phyloP scores from a whole-genome alignment of 1,284 basidiomycete species.

The Golubevia pallescens region DNA sequence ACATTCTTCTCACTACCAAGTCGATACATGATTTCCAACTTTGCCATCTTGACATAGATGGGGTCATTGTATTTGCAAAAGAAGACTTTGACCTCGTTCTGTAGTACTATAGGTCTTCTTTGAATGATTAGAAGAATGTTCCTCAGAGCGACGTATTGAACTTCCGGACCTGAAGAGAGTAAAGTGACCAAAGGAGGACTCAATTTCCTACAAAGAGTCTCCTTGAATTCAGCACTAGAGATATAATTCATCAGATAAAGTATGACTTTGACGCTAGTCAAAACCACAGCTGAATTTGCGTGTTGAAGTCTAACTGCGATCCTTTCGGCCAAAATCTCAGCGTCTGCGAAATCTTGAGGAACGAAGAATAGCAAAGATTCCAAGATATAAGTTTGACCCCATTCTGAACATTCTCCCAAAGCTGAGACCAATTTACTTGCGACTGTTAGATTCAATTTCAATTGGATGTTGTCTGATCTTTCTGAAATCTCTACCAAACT shows the following conservation, averaged over 20 bases:
- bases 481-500: conserved; percentile 90
- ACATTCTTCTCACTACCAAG: conserved; percentile 89
- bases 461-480: conserved; percentile 80
- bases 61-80: conserved; percentile 99
- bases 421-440: conserved; percentile 84
- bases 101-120: conserved; percentile 85
- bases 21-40: conserved; percentile 98
- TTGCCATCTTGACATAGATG: conserved; percentile 97
- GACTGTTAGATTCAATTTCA: conserved; percentile 80
- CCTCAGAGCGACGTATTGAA: conserved; percentile 95
- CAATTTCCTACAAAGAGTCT: conserved; percentile 93
- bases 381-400: conserved; percentile 98
- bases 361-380: conserved; percentile 92
- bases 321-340: conserved; percentile 90
- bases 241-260: conserved; percentile 99
- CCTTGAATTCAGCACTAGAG: conserved; percentile 82
- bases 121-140: conserved; percentile 98
- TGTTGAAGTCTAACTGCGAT: conserved; percentile 89
- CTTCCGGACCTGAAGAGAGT: conserved; percentile 93
- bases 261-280: conserved; percentile 92
- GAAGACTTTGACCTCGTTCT: conserved; percentile 97
- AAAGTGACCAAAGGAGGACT: conserved; percentile 74
- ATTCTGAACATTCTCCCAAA: conserved; percentile 88
- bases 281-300: conserved; percentile 90
- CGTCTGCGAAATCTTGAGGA: conserved; percentile 83